Evolutionary conservation across 139 green algal genomes (phyloP), one percentile per base, ranked within the genome.

Genomic region (Eudorina sp.): DNA sequence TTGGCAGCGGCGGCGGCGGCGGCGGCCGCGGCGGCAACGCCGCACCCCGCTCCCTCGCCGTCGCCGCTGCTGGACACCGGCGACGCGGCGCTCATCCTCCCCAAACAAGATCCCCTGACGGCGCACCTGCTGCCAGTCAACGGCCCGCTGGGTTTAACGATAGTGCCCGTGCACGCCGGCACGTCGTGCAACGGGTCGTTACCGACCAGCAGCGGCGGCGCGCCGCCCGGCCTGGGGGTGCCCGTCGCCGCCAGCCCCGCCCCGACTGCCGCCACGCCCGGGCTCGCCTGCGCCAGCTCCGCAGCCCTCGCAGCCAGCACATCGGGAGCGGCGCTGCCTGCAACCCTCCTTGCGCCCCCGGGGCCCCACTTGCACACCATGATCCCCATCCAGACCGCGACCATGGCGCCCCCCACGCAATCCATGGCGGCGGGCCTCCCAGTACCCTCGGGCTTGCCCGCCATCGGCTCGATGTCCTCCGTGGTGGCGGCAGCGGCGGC

Each of bases 351-450:
- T n/a, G n/a, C 51, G 16, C 51, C 58, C 58, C 13, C 73, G 2
- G 23, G 51, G 25, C 53, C 79, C 8, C 81, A 78, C 45, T 0
- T 53, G 58, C 68, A 72, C 48, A 88, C 83, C 68, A 88, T 88
- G 83, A 88, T 88, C 29, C 83, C 83, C 36, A 72, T 88, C 48
- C 83, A 73, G 48, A 81, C n/a, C 25, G 83, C 83, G 38, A 81
- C 68, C 27, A 88, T 88, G 48, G 83, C 83, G 23, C 83, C 83
- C 11, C 83, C 83, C 34, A 88, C 83, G 19, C 83, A 88, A 3
- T 46, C 43, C 66, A 70, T 88, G 83, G 40, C 48, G 18, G 34
- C 43, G 18, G 48, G 55, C 25, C 25, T 82, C 36, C 66, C 48
- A 6, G 16, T 29, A 9, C 68, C 68, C 46, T 43, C 66, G 34